Percentiles rank a stretch among this genome's conserved stretches.
phyloP scores from a whole-genome alignment of 495 filamentous ascomycete species.

The Tuber magnatum region DNA sequence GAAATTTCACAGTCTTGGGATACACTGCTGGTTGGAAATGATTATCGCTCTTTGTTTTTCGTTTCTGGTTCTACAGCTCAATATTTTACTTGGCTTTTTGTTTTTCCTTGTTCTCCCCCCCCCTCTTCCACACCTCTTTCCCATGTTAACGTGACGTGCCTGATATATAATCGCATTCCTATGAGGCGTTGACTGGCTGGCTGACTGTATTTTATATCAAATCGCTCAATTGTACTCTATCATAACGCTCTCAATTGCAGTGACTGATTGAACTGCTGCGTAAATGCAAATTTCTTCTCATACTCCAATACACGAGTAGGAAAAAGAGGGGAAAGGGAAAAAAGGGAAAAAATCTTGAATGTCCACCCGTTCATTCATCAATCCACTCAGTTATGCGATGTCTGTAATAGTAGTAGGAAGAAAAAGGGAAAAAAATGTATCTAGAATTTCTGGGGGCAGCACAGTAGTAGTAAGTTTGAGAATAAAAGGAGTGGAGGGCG shows the following conservation, averaged over 20 bases:
- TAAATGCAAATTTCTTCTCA: background rate
- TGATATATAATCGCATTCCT: constrained; percentile 39
- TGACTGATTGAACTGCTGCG: background rate
- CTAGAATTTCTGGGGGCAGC: background rate
- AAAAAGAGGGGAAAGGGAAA: constrained; percentile 6
- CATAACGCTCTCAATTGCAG: background rate
- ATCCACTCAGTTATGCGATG: background rate
- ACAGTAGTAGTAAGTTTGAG: background rate
- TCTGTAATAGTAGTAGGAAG: background rate
- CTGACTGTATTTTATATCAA: constrained; percentile 34
- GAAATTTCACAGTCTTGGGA: background rate
- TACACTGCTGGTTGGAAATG: background rate
- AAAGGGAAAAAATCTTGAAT: constrained; percentile 11
- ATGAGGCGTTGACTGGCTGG: constrained; percentile 33
- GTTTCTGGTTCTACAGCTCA: background rate
- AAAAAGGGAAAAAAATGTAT: background rate
- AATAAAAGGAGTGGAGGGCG: background rate
- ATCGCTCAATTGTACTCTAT: constrained; percentile 40
- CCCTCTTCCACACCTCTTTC: constrained; percentile 27
- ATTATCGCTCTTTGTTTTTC: background rate
- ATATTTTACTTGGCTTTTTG: constrained; percentile 5
- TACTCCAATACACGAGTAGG: constrained; percentile 16
- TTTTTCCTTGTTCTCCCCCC: constrained; percentile 9
- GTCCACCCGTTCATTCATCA: background rate
- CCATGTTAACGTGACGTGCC: constrained; percentile 20